Percentiles rank a stretch among this genome's conserved stretches.
Evolutionary conservation across 257 asterid species (phyloP).

Genomic region (Solanum bulbocastanum): DNA sequence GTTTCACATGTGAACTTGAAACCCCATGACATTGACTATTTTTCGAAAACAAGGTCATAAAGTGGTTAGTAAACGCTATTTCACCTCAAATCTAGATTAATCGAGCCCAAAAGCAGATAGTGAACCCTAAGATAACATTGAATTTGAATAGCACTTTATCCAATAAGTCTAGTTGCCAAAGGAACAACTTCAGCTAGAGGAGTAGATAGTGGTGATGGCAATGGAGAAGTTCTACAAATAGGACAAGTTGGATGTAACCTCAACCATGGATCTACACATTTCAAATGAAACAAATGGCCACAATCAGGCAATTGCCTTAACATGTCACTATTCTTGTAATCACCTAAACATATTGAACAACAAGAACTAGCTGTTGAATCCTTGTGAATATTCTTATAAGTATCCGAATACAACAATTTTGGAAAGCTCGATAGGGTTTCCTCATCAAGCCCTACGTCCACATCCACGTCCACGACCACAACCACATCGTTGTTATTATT

Average conservation of each 20-base stretch:
- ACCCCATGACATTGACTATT: neutral
- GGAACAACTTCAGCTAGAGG: constrained; percentile 87
- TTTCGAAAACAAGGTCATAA: neutral
- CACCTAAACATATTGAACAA: constrained; percentile 85
- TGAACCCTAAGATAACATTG: neutral
- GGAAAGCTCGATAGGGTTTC: constrained; percentile 60
- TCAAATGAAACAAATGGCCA: constrained; percentile 68
- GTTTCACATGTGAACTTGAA: neutral
- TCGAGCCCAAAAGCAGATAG: neutral
- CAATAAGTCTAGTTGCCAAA: constrained; percentile 43
- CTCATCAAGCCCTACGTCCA: constrained; percentile 66
- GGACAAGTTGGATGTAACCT: constrained; percentile 89
- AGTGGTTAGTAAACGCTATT: neutral
- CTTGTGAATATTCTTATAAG: constrained; percentile 26
- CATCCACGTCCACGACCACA: constrained; percentile 29
- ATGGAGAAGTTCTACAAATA: constrained; percentile 78
- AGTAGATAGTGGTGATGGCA: constrained; percentile 68
- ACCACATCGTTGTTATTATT: neutral
- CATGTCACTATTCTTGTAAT: constrained; percentile 48
- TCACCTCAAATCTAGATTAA: neutral
- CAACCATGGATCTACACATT: constrained; percentile 86
- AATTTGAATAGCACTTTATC: constrained; percentile 2
- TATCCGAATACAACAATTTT: constrained; percentile 52
- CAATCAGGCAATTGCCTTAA: constrained; percentile 72
- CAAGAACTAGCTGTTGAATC: constrained; percentile 44